phyloP scores from a whole-genome alignment of 768 basidiomycete genomes.

The Tylopilus vinaceipallidus region DNA sequence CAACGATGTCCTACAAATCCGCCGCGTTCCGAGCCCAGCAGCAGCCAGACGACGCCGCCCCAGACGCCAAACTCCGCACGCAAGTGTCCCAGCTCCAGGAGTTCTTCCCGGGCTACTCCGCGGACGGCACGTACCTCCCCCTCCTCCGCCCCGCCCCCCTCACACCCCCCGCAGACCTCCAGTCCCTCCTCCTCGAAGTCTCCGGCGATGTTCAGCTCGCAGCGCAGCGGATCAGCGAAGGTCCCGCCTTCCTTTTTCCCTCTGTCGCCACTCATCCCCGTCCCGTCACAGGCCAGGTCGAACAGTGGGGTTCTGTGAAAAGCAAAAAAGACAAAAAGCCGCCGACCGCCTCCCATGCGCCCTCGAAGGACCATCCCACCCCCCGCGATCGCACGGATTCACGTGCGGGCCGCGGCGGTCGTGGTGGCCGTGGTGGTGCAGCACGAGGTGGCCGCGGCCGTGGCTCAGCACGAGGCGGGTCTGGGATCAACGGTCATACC shows the following conservation, averaged over 20 bases:
- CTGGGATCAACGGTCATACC: constrained; percentile 34
- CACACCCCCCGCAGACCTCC: constrained; percentile 49
- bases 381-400: constrained; percentile 37
- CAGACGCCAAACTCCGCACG: constrained; percentile 44
- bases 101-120: constrained; percentile 65
- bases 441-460: constrained; percentile 45
- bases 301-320: constrained; percentile 81
- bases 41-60: constrained; percentile 1
- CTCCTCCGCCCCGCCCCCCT: constrained; percentile 21
- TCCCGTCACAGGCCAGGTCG: constrained; percentile 54
- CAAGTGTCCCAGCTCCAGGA: constrained; percentile 68
- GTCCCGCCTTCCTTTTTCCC: constrained; percentile 32
- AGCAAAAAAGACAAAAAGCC: constrained; percentile 87
- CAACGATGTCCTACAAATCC: constrained; percentile 32
- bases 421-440: constrained; percentile 58
- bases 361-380: constrained; percentile 45
- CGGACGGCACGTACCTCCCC: constrained; percentile 56
- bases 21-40: constrained; percentile 27
- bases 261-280: constrained; percentile 9
- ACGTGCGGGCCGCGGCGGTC: constrained; percentile 61
- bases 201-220: constrained; percentile 69
- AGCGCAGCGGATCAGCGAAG: constrained; percentile 73
- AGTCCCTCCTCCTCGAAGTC: constrained; percentile 64
- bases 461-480: constrained; percentile 39
- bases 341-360: constrained; percentile 36